Percentiles rank a stretch among this genome's conserved stretches.
phyloP scores from a whole-genome alignment of 2,329 filamentous ascomycete species.

The Pezicula carpinea region DNA sequence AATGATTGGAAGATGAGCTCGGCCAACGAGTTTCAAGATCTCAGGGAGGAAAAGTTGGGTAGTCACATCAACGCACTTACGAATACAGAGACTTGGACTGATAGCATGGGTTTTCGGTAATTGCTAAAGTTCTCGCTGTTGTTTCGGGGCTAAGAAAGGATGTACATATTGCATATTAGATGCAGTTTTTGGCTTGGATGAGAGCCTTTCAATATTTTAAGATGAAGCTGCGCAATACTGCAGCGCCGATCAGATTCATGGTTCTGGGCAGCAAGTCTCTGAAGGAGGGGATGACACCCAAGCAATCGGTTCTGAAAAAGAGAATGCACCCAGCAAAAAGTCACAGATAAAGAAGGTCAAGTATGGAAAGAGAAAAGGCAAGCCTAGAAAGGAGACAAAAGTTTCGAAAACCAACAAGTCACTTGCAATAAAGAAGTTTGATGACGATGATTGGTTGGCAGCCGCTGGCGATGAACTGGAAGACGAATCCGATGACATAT shows the following conservation, averaged over 20 bases:
- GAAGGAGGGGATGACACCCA: conserved; percentile 2
- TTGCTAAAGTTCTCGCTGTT: too few relatives aligned
- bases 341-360: conserved; percentile 1
- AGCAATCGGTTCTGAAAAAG: not conserved
- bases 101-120: too few relatives aligned
- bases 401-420: not conserved
- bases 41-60: too few relatives aligned
- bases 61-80: too few relatives aligned
- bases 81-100: too few relatives aligned
- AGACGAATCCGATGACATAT: conserved; percentile 21
- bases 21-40: too few relatives aligned
- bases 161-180: too few relatives aligned
- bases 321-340: conserved; percentile 1
- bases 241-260: not conserved
- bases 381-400: conserved; percentile 5
- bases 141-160: too few relatives aligned
- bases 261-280: not conserved
- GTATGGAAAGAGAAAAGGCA: conserved; percentile 8
- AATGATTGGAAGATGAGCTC: too few relatives aligned
- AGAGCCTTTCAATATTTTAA: too few relatives aligned
- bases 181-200: too few relatives aligned
- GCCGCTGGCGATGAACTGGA: conserved; percentile 2
- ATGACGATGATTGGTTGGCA: not conserved
- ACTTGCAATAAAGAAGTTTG: not conserved
- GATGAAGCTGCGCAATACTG: too few relatives aligned